These are phyloP conservation scores for Pichia cactophila DNA, from an alignment of 1,139 yeast species.

Conservation along the genomic window DNA sequence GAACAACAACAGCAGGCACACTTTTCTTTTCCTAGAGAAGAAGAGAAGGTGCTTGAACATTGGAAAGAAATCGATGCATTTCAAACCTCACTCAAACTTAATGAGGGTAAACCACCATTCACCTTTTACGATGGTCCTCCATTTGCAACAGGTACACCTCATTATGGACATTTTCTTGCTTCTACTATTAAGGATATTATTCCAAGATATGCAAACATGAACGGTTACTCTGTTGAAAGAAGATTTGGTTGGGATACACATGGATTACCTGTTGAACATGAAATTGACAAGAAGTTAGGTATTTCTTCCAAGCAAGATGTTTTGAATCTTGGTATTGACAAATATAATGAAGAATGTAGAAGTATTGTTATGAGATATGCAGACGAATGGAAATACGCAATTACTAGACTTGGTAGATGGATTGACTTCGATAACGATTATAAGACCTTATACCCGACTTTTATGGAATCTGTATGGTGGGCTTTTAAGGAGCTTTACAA, in stretches of 20 bases:
- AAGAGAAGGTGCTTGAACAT: slow-evolving; percentile 64
- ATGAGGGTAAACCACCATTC: slow-evolving; percentile 80
- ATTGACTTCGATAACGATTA: slow-evolving; percentile 98
- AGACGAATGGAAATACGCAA: slow-evolving; percentile 85
- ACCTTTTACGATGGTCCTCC: slow-evolving; percentile 99
- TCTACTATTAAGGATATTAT: slow-evolving; percentile 96
- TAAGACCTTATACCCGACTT: slow-evolving; percentile 90
- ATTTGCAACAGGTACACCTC: slow-evolving; percentile 98
- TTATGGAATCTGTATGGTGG: slow-evolving; percentile 99
- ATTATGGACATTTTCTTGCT: slow-evolving; percentile 94
- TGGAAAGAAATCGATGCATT: slow-evolving; percentile 95
- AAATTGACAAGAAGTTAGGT: slow-evolving; percentile 94
- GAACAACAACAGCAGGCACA: slow-evolving; percentile 17
- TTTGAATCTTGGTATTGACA: slow-evolving; percentile 85
- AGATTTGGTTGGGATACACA: slow-evolving; percentile 99
- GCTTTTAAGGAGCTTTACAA: slow-evolving; percentile 82
- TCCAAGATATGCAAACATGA: slow-evolving; percentile 97
- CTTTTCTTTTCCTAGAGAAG: slow-evolving; percentile 76
- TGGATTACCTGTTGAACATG: slow-evolving; percentile 97
- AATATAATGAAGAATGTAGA: slow-evolving; percentile 91
- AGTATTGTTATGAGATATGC: slow-evolving; percentile 97
- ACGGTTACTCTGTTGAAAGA: slow-evolving; percentile 91
- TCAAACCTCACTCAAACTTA: slow-evolving; percentile 74
- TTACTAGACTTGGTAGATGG: slow-evolving; percentile 96
- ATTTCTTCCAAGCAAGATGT: slow-evolving; percentile 93